Base-by-base conservation (phyloP, 2,329 filamentous ascomycete species). In the Colletotrichum coccodes region DNA sequence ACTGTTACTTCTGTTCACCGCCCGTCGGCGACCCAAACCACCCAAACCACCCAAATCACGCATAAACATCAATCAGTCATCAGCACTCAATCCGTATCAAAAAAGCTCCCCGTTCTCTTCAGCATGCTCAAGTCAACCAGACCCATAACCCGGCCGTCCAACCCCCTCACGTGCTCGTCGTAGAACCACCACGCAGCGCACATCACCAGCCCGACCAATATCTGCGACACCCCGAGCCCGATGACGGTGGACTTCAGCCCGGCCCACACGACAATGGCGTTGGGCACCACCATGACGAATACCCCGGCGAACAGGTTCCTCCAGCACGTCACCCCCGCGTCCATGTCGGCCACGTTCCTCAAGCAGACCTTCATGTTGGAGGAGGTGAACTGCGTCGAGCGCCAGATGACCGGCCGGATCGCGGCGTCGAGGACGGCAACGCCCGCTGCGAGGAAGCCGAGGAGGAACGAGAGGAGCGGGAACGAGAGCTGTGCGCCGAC, bases 331-430 rank as follows among this genome's bases (percentile, higher is more conserved):
- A 86, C 78, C 34, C 78, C 82, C 4, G 78, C 81, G 30, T 80
- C 76, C 85, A 88, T 87, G 71, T 87, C 85, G 16, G 79, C 79
- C 18, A 81, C 82, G 72, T 80, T 84, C 34, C 85, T 81, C 60
- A 85, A 78, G 28, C 81, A 80, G 14, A 82, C 76, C n/a, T 77
- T 77, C 28, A 86, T 77, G 73, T 81, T 86, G 6, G 82, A 79
- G 3, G 80, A 83, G 0, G 84, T 87, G 70, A 85, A 87, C 52
- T 82, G 81, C 8, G 85, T 82, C 36, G 84, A 86, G n/a, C 81
- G 79, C 30, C 79, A 78, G 50, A 87, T 78, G 30, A 84, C 73
- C 2, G 85, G 84, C 3, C 77, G 75, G 2, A 79, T 77, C 0
- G 82, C 79, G 3, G 79, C 77, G 60, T 85, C 81, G 6, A 87